Conservation (phyloP, 1,139 yeast genomes). For the Lizanozyma gosingica region DNA sequence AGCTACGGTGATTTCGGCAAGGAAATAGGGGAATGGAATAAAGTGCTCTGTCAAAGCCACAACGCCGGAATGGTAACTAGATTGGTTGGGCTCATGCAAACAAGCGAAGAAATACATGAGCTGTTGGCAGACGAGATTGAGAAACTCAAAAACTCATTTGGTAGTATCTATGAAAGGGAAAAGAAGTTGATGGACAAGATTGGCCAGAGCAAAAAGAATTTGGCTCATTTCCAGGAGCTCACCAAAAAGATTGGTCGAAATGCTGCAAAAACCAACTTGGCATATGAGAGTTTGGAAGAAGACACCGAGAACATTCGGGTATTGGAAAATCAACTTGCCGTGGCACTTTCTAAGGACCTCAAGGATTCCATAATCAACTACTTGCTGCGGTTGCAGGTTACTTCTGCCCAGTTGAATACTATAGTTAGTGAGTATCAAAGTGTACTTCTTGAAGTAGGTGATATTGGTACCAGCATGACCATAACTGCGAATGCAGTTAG, state of each 20-base stretch:
- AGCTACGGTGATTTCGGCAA: not conserved
- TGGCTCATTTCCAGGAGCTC: constrained; percentile 24
- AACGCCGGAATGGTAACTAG: not conserved
- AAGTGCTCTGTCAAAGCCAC: not conserved
- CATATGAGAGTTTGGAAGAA: constrained; percentile 44
- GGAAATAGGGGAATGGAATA: not conserved
- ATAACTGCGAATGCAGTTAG: not conserved
- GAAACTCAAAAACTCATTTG: constrained; percentile 11
- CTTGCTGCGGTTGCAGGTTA: constrained; percentile 24
- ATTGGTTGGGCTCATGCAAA: not conserved
- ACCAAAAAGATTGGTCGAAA: constrained; percentile 39
- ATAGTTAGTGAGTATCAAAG: not conserved
- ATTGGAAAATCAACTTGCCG: constrained; percentile 39
- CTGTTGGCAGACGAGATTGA: not conserved
- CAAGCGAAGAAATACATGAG: not conserved
- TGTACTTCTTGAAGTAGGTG: not conserved
- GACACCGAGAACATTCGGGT: constrained; percentile 39
- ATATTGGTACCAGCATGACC: not conserved
- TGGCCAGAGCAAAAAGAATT: constrained; percentile 22
- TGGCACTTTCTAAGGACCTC: constrained; percentile 37
- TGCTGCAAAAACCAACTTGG: constrained; percentile 27
- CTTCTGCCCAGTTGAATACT: constrained; percentile 17
- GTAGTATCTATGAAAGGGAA: constrained; percentile 44
- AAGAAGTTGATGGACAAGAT: constrained; percentile 31
- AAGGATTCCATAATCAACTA: constrained; percentile 38